Evolutionary conservation across 1,284 basidiomycete genomes (phyloP).

Genomic region (Rhodotorula sp.): DNA sequence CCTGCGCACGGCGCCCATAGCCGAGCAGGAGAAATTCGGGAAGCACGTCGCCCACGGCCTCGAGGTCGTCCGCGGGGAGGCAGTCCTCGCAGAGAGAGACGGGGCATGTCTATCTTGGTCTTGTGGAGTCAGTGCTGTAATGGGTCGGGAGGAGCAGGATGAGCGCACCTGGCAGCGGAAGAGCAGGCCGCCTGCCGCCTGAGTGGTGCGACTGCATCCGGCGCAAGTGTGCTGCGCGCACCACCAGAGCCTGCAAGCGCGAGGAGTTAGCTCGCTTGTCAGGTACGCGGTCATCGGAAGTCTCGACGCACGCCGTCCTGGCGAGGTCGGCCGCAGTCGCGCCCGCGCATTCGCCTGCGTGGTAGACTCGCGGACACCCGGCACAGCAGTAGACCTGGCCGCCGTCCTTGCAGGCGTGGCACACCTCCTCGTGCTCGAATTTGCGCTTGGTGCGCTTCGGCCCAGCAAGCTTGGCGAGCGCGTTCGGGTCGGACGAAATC

Average conservation of each 20-base stretch:
- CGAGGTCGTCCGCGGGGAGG: conserved; percentile 55
- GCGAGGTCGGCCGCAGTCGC: conserved; percentile 5
- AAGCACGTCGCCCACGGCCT: conserved; percentile 59
- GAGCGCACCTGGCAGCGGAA: conserved; percentile 21
- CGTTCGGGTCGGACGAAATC: conserved; percentile 37
- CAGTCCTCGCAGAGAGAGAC: conserved; percentile 65
- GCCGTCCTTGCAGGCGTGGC: conserved; percentile 62
- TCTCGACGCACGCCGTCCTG: not conserved
- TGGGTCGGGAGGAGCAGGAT: not conserved
- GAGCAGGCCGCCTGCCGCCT: conserved; percentile 53
- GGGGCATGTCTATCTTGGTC: conserved; percentile 25
- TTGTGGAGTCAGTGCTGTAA: not conserved
- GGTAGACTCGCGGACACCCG: conserved; percentile 27
- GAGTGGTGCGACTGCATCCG: conserved; percentile 54
- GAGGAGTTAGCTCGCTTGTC: not conserved
- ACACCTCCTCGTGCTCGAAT: conserved; percentile 48
- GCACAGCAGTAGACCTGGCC: conserved; percentile 59
- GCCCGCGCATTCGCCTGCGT: conserved; percentile 20
- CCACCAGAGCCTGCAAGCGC: conserved; percentile 8
- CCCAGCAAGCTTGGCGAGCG: conserved; percentile 26
- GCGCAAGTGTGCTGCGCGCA: conserved; percentile 61
- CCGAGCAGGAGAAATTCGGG: conserved; percentile 56
- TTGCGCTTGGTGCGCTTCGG: conserved; percentile 48
- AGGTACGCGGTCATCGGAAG: too few relatives aligned
- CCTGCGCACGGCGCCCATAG: conserved; percentile 17